These are phyloP conservation scores for Saturnispora quitensis DNA, from an alignment of 805 yeast genomes.

Conservation along the genomic window DNA sequence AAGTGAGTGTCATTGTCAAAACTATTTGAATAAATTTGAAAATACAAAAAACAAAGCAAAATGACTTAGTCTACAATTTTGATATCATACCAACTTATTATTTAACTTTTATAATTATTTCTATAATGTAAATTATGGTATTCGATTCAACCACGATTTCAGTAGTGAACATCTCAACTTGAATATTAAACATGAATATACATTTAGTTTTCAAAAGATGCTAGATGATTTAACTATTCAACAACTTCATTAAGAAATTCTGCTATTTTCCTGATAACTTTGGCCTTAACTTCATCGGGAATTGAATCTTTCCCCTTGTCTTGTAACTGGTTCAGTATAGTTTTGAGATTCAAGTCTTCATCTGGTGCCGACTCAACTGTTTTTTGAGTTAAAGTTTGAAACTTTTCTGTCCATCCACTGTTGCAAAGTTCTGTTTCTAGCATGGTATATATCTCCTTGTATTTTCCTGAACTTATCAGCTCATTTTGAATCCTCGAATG, in stretches of 20 bases:
- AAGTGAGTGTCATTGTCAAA: neutral
- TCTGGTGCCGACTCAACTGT: slow-evolving; percentile 26
- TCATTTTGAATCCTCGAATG: slow-evolving; percentile 54
- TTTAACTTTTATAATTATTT: neutral
- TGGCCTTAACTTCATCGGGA: slow-evolving; percentile 54
- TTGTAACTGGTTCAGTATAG: slow-evolving; percentile 43
- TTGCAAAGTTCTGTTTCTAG: slow-evolving; percentile 58
- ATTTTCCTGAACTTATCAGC: slow-evolving; percentile 69
- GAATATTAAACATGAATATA: neutral
- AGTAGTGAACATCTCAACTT: too few species aligned
- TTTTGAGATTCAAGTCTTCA: slow-evolving; percentile 38
- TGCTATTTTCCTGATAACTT: slow-evolving; percentile 47
- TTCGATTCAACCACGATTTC: neutral
- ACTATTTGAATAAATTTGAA: neutral
- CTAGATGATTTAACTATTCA: slow-evolving; percentile 17
- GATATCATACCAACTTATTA: neutral
- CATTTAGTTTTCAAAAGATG: too few species aligned
- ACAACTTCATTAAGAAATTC: slow-evolving; percentile 47
- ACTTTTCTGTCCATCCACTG: slow-evolving; percentile 80
- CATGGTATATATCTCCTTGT: slow-evolving; percentile 60
- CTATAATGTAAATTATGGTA: neutral
- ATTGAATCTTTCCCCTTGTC: slow-evolving; percentile 63
- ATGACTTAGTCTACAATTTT: neutral
- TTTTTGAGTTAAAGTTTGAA: slow-evolving; percentile 45
- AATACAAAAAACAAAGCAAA: neutral